Evolutionary conservation across 2,329 filamentous ascomycete species (phyloP), one percentile per base, ranked within the genome.

Genomic region (Penicillium sp.): DNA sequence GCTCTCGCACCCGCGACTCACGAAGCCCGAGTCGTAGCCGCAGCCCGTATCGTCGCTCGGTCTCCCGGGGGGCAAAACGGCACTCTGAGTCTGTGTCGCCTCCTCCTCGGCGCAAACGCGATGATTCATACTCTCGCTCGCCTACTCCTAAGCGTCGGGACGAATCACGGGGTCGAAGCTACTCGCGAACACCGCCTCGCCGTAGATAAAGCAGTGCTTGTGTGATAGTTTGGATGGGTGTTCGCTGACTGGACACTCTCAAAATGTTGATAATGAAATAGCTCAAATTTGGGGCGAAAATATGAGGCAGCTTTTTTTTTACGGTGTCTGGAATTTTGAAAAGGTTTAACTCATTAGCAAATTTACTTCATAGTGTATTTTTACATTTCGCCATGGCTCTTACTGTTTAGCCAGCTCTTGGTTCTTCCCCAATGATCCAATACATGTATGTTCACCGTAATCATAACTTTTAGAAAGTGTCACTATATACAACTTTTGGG

Each of bases 61-160:
- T 54, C 8, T 71, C 69, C 1, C 61, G 58, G 34, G 27, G 7
- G 18, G 58, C 55, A 9, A 61, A 46, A 47, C 65, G 61, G n/a
- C 54, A 65, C 45, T 60, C 68, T 1, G 61, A 60, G n/a, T 72
- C 70, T 8, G 58, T 58, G 9, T 70, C 68, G 3, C 66, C 69
- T 52, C 66, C 70, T 14, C 65, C 69, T 31, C 66, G 64, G 43
- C 59, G 61, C 43, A 56, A 61, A 54, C 59, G 56, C 27, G 62
- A 63, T 45, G 43, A 60, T 46, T 65, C 67, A 32, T 50, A 55
- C 8, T 67, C 68, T 10, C 66, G 63, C 11, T 69, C 71, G 14
- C 65, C 61, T 16, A 60, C 55, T 6, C 54, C 62, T 21, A 49
- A 43, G 49, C 61, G 60, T n/a, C 63, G 61, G 24, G 59, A 49